These are phyloP conservation scores for Gaeumannomyces sp. DNA, from an alignment of 2,329 filamentous ascomycete genomes.

Conservation along the genomic window DNA sequence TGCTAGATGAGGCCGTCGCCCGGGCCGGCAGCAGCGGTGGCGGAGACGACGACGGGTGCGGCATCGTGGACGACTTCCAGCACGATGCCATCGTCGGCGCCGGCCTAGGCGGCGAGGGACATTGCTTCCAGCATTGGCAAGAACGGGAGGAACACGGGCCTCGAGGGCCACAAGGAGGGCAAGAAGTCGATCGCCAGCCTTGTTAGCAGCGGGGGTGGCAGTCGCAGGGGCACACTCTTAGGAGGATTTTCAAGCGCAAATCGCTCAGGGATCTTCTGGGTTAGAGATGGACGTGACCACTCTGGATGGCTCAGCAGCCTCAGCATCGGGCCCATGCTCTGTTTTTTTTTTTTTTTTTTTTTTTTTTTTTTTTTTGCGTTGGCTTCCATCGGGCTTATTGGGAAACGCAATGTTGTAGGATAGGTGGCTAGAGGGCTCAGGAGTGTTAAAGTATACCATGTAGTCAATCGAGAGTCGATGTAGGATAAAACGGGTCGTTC, in stretches of 20 bases:
- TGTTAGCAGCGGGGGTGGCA: not conserved
- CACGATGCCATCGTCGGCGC: too few relatives aligned
- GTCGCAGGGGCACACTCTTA: not conserved
- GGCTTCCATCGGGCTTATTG: not conserved
- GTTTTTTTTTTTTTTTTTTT: not conserved
- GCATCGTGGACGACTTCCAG: too few relatives aligned
- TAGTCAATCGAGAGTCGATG: not conserved
- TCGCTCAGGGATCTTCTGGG: not conserved
- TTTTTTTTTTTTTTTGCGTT: not conserved
- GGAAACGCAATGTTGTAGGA: not conserved
- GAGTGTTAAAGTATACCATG: not conserved
- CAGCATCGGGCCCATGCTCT: not conserved
- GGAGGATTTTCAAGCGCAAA: not conserved
- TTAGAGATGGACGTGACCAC: not conserved
- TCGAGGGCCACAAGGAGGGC: too few relatives aligned
- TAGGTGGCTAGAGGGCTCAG: not conserved
- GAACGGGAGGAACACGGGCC: not conserved
- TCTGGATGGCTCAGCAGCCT: not conserved
- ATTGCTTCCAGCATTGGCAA: not conserved
- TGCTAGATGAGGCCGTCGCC: constrained; percentile 2
- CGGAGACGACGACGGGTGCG: too few relatives aligned
- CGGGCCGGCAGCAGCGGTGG: not conserved
- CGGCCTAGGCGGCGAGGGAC: too few relatives aligned
- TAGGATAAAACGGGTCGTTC: not conserved
- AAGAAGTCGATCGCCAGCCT: too few relatives aligned